These are phyloP conservation scores for Annona cherimola DNA, from an alignment of 164 flowering plant species.

Conservation along the genomic window DNA sequence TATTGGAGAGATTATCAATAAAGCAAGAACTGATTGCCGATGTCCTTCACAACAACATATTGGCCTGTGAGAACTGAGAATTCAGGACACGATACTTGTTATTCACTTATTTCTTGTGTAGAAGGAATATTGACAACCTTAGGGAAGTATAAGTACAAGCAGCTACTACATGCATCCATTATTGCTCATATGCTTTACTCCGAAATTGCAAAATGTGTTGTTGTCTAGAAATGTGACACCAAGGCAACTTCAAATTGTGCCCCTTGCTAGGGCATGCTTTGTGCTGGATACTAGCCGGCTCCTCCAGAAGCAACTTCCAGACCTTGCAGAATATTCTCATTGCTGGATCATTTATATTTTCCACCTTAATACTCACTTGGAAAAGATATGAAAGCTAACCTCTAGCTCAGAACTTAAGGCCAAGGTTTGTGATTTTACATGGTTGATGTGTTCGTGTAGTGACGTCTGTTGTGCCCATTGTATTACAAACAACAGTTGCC, in stretches of 20 bases:
- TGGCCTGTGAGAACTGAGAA: too few species aligned
- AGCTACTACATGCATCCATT: too few species aligned
- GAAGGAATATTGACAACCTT: too few species aligned
- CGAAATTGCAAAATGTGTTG: too few species aligned
- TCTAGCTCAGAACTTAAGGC: conserved; percentile 75
- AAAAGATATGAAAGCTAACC: conserved; percentile 80
- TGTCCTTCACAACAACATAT: too few species aligned
- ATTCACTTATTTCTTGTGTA: too few species aligned
- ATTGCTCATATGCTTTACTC: too few species aligned
- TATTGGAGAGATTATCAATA: too few species aligned
- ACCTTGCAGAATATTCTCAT: conserved; percentile 86
- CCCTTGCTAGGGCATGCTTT: conserved; percentile 84
- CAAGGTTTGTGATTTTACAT: conserved; percentile 40
- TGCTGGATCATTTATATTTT: conserved; percentile 92
- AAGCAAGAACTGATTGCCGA: too few species aligned
- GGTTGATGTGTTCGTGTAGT: not conserved
- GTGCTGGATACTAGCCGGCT: conserved; percentile 57
- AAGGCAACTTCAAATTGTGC: conserved; percentile 90
- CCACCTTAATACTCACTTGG: conserved; percentile 86
- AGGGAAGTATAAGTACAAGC: too few species aligned
- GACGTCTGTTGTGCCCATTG: not conserved
- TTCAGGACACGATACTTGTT: too few species aligned
- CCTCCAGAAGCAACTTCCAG: conserved; percentile 85
- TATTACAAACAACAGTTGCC: conserved; percentile 13
- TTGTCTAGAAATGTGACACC: conserved; percentile 86